Evolutionary conservation across 257 asterid species (phyloP), one percentile per base, ranked within the genome.

Genomic region (Solanum ahanhuiri): DNA sequence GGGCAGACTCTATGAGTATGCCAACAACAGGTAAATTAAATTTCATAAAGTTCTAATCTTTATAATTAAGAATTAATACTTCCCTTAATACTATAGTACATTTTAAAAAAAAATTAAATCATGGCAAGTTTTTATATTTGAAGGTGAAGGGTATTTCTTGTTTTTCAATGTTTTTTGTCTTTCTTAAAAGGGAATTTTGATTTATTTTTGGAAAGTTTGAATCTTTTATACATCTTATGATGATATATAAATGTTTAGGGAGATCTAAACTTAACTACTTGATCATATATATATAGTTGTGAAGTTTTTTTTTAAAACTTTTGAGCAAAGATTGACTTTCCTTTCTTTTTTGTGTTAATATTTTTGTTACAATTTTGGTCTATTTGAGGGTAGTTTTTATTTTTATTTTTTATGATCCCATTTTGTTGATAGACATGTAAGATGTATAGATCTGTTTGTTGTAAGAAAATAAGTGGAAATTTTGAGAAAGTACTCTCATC

Each of bases 1-100:
- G 41, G 99, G 99, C 66, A 98, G 97, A 66, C 98, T 96, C 83
- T 96, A 96, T 81, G 99, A 96, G 91, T 96, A 95, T 82, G 93
- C 99, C 77, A 95, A 94, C 90, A 90, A 92, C 98, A 96, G 98
- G 98, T 95, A 9, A 18, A 15, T 34, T 33, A 4, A 75, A 75
- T 39, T 35, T 73, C 54, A 73, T 37, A 37, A 75, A n/a, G 34
- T 39, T 39, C 9, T 39, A 39, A 39, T 75, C 12, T 75, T 39
- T 75, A 73, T 37, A 1, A 25, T 63, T 28, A 6, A 67, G 75
- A 28, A n/a, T 1, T 51, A 51, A 48, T 48, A 48, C 58, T 15
- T 48, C 18, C 20, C 18, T 31, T 48, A 14, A 51, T 5, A 63
- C 14, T 9, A 18, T 70, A 1, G 2, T 69, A 35, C 54, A 72